Conservation (phyloP, 2,329 filamentous ascomycete genomes). For the Ceratocystis variospora region DNA sequence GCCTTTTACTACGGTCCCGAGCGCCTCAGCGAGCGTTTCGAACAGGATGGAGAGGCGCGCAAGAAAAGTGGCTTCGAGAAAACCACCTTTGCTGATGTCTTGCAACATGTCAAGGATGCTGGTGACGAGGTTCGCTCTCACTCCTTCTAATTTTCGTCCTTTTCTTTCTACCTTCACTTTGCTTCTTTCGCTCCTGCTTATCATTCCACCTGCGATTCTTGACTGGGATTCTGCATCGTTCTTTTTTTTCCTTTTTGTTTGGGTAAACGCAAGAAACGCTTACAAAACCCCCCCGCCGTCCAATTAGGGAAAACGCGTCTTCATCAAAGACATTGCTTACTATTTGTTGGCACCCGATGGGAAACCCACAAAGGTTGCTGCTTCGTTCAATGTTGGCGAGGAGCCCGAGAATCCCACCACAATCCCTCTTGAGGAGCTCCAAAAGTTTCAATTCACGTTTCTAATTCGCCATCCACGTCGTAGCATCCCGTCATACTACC, state of each 20-base stretch:
- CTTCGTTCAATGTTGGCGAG: conserved; percentile 55
- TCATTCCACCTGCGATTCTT: neutral
- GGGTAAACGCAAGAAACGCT: conserved; percentile 12
- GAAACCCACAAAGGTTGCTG: conserved; percentile 55
- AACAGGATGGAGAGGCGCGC: conserved; percentile 46
- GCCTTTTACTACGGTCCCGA: conserved; percentile 94
- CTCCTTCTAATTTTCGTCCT: neutral
- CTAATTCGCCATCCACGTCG: conserved; percentile 89
- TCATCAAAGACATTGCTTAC: conserved; percentile 96
- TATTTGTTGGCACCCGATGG: conserved; percentile 70
- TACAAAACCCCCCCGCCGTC: conserved; percentile 13
- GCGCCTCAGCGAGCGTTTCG: conserved; percentile 65
- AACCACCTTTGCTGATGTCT: conserved; percentile 61
- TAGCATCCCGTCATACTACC: conserved; percentile 85
- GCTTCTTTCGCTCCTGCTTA: conserved; percentile 2
- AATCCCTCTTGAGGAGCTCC: conserved; percentile 58
- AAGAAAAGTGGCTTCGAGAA: conserved; percentile 50
- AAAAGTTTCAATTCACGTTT: conserved; percentile 85
- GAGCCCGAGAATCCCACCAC: conserved; percentile 74
- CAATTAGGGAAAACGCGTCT: conserved; percentile 68
- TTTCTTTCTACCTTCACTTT: neutral
- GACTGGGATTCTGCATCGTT: neutral
- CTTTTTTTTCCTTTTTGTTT: neutral
- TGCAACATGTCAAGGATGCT: conserved; percentile 60
- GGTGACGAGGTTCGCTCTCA: conserved; percentile 48